phyloP scores from a whole-genome alignment of 768 basidiomycete species.

The Candolleomyces aberdarensis region DNA sequence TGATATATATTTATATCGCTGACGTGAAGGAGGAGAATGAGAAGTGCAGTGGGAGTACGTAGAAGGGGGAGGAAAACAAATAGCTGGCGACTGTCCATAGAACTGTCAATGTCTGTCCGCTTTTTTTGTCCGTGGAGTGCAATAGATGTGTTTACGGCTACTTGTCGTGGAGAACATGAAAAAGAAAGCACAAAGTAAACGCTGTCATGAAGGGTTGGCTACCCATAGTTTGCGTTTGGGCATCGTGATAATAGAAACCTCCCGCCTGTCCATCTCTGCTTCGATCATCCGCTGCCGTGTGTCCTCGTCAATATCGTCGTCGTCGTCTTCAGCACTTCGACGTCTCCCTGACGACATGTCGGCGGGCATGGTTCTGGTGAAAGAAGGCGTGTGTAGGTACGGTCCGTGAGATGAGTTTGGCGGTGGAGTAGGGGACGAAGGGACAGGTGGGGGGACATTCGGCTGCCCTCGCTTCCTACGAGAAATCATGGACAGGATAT shows the following conservation, averaged over 20 bases:
- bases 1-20: not conserved
- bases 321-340: constrained; percentile 55
- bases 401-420: constrained; percentile 39
- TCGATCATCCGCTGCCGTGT: constrained; percentile 72
- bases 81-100: no score
- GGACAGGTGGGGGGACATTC: constrained; percentile 7
- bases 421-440: not conserved
- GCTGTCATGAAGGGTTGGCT: constrained; percentile 56
- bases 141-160: no score
- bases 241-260: constrained; percentile 78
- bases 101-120: no score
- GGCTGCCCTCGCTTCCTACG: constrained; percentile 28
- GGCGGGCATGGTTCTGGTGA: constrained; percentile 38
- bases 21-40: not conserved
- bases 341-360: constrained; percentile 38
- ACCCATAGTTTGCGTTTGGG: constrained; percentile 76
- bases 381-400: constrained; percentile 71
- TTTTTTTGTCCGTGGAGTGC: no score
- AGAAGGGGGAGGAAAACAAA: not conserved
- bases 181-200: constrained; percentile 1
- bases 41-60: not conserved
- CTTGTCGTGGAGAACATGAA: not conserved
- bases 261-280: constrained; percentile 76
- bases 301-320: constrained; percentile 73
- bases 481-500: constrained; percentile 50